phyloP scores from a whole-genome alignment of 257 asterid species.

The Solanum boliviense region DNA sequence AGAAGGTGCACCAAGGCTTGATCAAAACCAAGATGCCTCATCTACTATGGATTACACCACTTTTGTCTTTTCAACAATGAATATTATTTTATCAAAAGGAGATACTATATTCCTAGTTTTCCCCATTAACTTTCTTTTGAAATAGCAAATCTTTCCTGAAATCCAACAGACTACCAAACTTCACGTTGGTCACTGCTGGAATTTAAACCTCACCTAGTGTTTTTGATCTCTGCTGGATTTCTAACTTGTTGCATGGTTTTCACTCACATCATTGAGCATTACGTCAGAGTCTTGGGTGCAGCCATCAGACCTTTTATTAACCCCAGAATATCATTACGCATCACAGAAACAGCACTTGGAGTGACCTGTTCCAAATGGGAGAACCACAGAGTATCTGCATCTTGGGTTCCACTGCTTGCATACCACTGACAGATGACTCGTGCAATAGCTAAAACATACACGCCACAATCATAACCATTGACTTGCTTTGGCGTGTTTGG shows the following conservation, averaged over 20 bases:
- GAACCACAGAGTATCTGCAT: constrained; percentile 35
- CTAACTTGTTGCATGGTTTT: background rate
- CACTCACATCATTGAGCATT: background rate
- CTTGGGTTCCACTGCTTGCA: constrained; percentile 11
- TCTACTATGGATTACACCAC: background rate
- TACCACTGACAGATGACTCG: constrained; percentile 54
- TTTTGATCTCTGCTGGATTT: background rate
- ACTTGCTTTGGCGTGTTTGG: constrained; percentile 33
- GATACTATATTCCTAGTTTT: background rate
- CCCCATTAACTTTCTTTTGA: background rate
- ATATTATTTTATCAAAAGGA: background rate
- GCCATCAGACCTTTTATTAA: constrained; percentile 39
- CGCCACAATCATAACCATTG: constrained; percentile 74
- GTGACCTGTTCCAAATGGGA: constrained; percentile 34
- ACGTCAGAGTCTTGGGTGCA: background rate
- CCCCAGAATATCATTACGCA: constrained; percentile 50
- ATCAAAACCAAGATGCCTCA: background rate
- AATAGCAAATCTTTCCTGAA: background rate
- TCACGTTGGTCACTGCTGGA: background rate
- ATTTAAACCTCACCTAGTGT: background rate
- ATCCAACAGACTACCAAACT: background rate
- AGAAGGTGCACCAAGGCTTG: background rate
- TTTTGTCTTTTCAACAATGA: background rate
- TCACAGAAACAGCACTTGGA: constrained; percentile 28
- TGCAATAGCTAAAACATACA: constrained; percentile 62